Base-by-base conservation (phyloP, 306 rosid species). In the Fragaria nilgerrensis region DNA sequence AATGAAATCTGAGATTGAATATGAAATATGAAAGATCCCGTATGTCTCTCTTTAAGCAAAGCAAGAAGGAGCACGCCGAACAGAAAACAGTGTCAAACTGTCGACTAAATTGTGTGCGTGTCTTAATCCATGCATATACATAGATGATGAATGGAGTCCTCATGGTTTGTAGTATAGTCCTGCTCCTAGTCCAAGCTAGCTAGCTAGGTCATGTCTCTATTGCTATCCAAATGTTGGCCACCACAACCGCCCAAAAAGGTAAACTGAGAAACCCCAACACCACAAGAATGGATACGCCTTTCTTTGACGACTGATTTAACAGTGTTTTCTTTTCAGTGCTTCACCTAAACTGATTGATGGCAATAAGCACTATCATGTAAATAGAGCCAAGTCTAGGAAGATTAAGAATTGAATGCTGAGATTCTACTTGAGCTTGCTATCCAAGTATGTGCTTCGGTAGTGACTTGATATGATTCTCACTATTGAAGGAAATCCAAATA, bases 201-300 rank as follows among this genome's bases (percentile, higher is more conserved):
- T 65, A 69, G 65, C 77, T 32, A 77, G 53, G 80, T 80, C 84
- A 52, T 34, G 29, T 77, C 68, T 22, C 70, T 34, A 63, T 70
- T 71, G 37, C 82, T 70, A 79, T 68, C 55, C 41, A 53, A 66
- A 20, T 2, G 7, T 48, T 52, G 84, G 84, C 84, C 84, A 77
- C 79, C 80, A 50, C 65, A 68, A 73, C 84, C 82, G 82, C 84
- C 87, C 82, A 80, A 73, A 80, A 80, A 71, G 80, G 79, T 77
- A 63, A 61, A 16, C 65, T 34, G 47, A 43, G 6, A 59, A 41
- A 19, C 53, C 71, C 45, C 67, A 66, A 43, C 3, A 43, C 47
- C 2, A 43, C 2, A 43, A 41, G 44, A 58, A 58, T 10, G 64
- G 7, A 75, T 61, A 19, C n/a, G 44, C 14, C 3, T 43, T 43